These are phyloP conservation scores for Lolium rigidum DNA, from an alignment of 176 grass and related monocot species.

Conservation along the genomic window DNA sequence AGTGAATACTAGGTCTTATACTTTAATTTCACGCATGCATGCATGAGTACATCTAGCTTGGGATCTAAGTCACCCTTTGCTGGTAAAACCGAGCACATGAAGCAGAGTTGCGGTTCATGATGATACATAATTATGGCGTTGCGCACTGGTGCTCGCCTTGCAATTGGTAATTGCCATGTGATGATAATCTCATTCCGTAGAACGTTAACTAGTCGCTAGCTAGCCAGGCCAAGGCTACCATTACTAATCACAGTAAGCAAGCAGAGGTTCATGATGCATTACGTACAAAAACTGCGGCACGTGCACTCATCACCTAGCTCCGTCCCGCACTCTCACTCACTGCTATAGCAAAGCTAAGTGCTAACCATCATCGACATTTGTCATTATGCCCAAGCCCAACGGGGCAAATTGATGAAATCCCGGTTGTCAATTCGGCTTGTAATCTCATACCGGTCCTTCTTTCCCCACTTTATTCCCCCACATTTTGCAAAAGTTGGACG, in stretches of 20 bases:
- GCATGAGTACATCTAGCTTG: constrained; percentile 33
- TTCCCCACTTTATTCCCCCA: background rate
- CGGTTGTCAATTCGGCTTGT: background rate
- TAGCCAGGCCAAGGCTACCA: background rate
- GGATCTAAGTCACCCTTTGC: constrained; percentile 40
- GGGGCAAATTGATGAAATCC: constrained; percentile 22
- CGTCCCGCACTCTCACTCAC: constrained; percentile 20
- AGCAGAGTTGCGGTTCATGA: constrained; percentile 38
- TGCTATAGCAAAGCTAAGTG: constrained; percentile 4
- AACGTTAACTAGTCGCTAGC: background rate
- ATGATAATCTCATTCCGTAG: background rate
- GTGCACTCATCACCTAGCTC: constrained; percentile 38
- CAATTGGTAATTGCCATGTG: constrained; percentile 17
- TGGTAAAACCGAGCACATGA: constrained; percentile 32
- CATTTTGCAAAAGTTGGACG: constrained; percentile 6
- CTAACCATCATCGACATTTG: constrained; percentile 40
- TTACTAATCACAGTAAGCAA: background rate
- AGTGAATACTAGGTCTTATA: background rate
- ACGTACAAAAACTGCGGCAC: constrained; percentile 33
- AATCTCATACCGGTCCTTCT: background rate
- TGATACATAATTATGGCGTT: constrained; percentile 46
- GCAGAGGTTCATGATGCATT: background rate
- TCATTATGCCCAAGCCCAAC: constrained; percentile 21
- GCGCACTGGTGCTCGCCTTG: background rate
- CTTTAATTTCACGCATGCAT: background rate